These are phyloP conservation scores for Pyrenophora teres DNA, from an alignment of 2,329 filamentous ascomycete genomes.

Conservation along the genomic window DNA sequence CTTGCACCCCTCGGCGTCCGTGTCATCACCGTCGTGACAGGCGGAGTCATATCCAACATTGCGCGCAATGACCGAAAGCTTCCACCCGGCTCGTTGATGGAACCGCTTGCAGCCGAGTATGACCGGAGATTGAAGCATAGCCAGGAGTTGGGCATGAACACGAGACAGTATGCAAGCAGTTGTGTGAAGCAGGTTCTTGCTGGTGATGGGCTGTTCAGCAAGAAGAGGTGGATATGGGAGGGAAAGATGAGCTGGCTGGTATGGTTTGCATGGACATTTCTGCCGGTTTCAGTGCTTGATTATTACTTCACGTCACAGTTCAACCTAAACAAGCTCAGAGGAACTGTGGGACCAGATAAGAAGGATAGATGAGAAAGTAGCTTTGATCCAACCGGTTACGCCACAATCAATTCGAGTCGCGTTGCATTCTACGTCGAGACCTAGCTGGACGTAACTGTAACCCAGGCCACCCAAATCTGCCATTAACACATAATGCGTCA, in stretches of 20 bases:
- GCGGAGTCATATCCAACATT: constrained; percentile 64
- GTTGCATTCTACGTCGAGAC: too few species aligned
- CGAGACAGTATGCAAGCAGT: constrained; percentile 58
- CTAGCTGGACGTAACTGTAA: too few species aligned
- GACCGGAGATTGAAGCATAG: constrained; percentile 57
- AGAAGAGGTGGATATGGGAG: constrained; percentile 60
- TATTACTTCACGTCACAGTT: constrained; percentile 57
- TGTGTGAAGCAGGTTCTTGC: constrained; percentile 60
- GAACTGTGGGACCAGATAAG: constrained; percentile 39
- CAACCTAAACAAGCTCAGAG: constrained; percentile 54
- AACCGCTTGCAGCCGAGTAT: constrained; percentile 59
- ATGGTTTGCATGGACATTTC: constrained; percentile 55
- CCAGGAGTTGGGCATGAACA: constrained; percentile 58
- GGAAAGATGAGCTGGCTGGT: constrained; percentile 56
- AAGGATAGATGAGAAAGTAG: constrained; percentile 24
- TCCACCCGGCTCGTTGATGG: constrained; percentile 56
- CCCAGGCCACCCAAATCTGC: too few species aligned
- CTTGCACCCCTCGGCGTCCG: constrained; percentile 57
- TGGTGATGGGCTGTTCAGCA: constrained; percentile 35
- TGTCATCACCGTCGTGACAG: constrained; percentile 59
- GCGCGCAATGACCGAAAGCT: constrained; percentile 58
- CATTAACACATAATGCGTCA: too few species aligned
- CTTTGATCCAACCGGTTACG: too few species aligned
- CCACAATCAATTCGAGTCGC: too few species aligned
- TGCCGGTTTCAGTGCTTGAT: constrained; percentile 52